Conservation (phyloP, 2,329 filamentous ascomycete species). For the Fusarium abutilonis region DNA sequence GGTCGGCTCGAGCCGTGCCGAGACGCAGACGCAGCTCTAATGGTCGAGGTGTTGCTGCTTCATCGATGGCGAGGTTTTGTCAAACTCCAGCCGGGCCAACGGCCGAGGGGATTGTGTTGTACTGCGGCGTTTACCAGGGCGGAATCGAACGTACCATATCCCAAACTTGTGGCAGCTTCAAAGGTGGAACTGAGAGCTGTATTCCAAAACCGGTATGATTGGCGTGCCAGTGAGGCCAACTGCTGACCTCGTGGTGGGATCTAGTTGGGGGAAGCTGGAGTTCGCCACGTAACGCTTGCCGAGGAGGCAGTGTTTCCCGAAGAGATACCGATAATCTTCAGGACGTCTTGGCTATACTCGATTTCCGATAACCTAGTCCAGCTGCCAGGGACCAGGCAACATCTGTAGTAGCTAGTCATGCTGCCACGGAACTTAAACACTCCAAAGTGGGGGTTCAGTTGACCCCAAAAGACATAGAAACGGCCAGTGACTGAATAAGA, state of each 20-base stretch:
- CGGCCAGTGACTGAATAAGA: constrained; percentile 28
- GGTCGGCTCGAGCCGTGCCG: constrained; percentile 32
- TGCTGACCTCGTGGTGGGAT: constrained; percentile 21
- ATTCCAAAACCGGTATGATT: constrained; percentile 25
- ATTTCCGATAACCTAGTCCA: constrained; percentile 12
- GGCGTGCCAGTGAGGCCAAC: constrained; percentile 34
- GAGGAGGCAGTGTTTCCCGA: constrained; percentile 14
- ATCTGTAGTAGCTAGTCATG: constrained; percentile 22
- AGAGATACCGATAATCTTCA: constrained; percentile 3
- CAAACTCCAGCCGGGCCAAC: neutral
- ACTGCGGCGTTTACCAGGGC: constrained; percentile 15
- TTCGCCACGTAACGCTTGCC: constrained; percentile 30
- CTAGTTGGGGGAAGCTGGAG: constrained; percentile 1
- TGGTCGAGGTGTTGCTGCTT: constrained; percentile 3
- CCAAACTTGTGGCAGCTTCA: constrained; percentile 1
- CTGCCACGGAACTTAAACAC: constrained; percentile 17
- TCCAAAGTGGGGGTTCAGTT: constrained; percentile 34
- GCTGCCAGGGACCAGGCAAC: constrained; percentile 34
- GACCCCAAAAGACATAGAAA: constrained; percentile 5
- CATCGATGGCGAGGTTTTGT: constrained; percentile 1
- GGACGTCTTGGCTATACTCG: constrained; percentile 1
- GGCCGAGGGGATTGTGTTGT: constrained; percentile 17
- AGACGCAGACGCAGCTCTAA: constrained; percentile 16
- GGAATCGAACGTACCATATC: constrained; percentile 15
- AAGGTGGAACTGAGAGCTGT: constrained; percentile 13